These are phyloP conservation scores for Nepenthes gracilis DNA, from an alignment of 148 eudicot genomes.

Conservation along the genomic window DNA sequence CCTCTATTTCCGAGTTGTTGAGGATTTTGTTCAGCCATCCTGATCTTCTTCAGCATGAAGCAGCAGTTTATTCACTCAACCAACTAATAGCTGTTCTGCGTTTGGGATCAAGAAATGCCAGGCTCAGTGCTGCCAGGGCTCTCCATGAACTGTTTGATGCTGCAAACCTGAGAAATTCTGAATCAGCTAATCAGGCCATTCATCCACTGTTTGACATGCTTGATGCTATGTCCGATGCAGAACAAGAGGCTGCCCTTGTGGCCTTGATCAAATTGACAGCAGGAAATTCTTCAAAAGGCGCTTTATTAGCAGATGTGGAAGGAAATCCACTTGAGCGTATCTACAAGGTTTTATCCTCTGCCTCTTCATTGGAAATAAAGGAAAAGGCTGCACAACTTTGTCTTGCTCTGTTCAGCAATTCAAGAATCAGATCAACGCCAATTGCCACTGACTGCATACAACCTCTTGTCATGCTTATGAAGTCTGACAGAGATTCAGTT, in stretches of 20 bases:
- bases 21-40: conserved; percentile 57
- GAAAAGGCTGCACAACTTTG: conserved; percentile 55
- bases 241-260: conserved; percentile 52
- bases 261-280: conserved; percentile 49
- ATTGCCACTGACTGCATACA: conserved; percentile 45
- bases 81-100: conserved; percentile 77
- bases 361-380: conserved; percentile 43
- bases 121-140: conserved; percentile 69
- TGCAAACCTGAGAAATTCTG: conserved; percentile 52
- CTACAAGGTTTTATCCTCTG: conserved; percentile 39
- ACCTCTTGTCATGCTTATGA: conserved; percentile 48
- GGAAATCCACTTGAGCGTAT: conserved; percentile 45
- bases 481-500: conserved; percentile 32
- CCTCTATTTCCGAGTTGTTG: conserved; percentile 47
- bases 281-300: conserved; percentile 33
- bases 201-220: conserved; percentile 73
- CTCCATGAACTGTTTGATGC: conserved; percentile 55
- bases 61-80: conserved; percentile 44
- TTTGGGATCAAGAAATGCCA: conserved; percentile 64
- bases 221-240: conserved; percentile 35
- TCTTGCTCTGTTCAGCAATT: conserved; percentile 41
- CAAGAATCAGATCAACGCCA: conserved; percentile 38
- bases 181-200: conserved; percentile 51
- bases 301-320: conserved; percentile 37
- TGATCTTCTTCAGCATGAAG: conserved; percentile 51